Evolutionary conservation across 352 stramenopile species (phyloP), one percentile per base, ranked within the genome.

Genomic region (Phytophthora pisi): DNA sequence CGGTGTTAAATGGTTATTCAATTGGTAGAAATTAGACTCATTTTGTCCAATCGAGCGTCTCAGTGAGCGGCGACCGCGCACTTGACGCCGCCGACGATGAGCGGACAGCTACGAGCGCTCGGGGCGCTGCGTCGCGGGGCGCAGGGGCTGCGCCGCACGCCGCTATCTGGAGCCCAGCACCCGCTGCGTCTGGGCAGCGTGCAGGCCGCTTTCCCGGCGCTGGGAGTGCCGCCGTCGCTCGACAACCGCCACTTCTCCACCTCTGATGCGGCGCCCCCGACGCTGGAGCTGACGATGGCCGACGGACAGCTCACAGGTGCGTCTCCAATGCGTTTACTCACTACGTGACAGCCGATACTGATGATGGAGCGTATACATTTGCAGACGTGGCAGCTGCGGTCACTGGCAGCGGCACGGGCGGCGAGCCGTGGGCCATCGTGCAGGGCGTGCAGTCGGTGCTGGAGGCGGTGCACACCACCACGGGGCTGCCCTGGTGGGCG

Each of bases 401-500:
- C 15, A 49, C 64, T n/a, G 62, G 58, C 4, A 67, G 26, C 15
- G 78, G 84, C 15, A 49, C 64, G 16, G 62, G 58, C 4, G 65
- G 26, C n/a, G 78, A 86, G 46, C 69, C 75, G 16, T 84, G 64
- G 75, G 64, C 57, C 15, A 45, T 92, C 10, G 83, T 93, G 11
- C 80, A 92, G 51, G 77, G 63, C 24, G 79, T 89, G 46, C 86
- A 93, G 53, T 67, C 75, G 18, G 51, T 78, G 47, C 75, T 93
- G 24, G 86, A 93, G 46, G 62, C 69, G 15, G 73, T 93, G 24
- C 86, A 93, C 73, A 73, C 56, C 49, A 82, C 79, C 18, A 90
- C 82, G 23, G 86, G 86, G 2, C 61, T 93, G 65, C 86, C 86
- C 1, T 93, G 86, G 86, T 93, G 86, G 86, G 81, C 86, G 7